Conservation (phyloP, 306 rosid genomes). For the Sophora flavescens region DNA sequence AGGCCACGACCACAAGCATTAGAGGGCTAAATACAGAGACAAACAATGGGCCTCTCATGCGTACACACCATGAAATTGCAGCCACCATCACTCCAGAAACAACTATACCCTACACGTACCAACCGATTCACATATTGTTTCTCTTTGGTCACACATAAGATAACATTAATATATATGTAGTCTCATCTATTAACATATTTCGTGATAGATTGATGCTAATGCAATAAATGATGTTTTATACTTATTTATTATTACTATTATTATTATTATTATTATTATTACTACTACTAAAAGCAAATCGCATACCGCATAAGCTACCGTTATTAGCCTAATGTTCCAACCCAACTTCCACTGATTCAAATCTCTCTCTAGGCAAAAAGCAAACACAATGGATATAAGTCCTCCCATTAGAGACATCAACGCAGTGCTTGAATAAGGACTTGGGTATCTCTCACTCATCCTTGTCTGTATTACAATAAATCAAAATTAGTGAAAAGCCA, state of each 20-base stretch:
- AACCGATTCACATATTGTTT: not conserved
- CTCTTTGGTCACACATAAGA: not conserved
- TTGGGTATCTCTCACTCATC: constrained; percentile 53
- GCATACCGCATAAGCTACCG: constrained; percentile 47
- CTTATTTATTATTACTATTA: no score
- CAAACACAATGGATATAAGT: constrained; percentile 23
- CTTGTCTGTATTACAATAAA: constrained; percentile 42
- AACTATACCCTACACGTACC: constrained; percentile 46
- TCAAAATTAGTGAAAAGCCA: not conserved
- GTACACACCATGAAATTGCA: constrained; percentile 43
- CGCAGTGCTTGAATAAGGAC: constrained; percentile 52
- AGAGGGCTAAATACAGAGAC: constrained; percentile 50
- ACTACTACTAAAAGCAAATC: not conserved
- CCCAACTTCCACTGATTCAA: constrained; percentile 47
- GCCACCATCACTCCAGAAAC: constrained; percentile 48
- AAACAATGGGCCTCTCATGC: constrained; percentile 46
- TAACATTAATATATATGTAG: not conserved
- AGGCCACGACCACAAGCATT: constrained; percentile 45
- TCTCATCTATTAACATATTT: no score
- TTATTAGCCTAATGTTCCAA: constrained; percentile 46
- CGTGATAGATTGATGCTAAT: no score
- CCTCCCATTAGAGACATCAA: constrained; percentile 46
- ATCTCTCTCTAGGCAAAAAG: constrained; percentile 43
- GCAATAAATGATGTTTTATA: no score
- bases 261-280: no score